Evolutionary conservation across 768 basidiomycete species (phyloP).

Genomic region (Panaeolus cyanescens): DNA sequence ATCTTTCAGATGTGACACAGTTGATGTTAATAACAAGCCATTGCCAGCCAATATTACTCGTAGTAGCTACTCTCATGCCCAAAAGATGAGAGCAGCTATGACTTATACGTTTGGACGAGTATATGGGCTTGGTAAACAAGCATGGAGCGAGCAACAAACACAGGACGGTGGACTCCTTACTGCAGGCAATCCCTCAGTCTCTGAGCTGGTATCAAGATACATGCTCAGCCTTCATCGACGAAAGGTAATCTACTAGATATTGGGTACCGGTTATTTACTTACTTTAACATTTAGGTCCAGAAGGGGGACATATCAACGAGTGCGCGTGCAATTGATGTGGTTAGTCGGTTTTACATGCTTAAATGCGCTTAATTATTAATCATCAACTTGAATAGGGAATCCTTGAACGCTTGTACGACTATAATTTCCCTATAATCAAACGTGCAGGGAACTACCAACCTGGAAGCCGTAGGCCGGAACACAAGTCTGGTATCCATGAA

Average conservation of each 20-base stretch:
- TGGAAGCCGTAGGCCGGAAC: no score
- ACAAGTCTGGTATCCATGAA: no score
- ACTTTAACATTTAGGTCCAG: slow-evolving; percentile 7
- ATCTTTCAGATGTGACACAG: slow-evolving; percentile 13
- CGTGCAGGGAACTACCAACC: no score
- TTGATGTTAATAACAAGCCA: slow-evolving; percentile 9
- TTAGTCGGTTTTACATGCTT: not conserved
- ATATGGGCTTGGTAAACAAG: slow-evolving; percentile 21
- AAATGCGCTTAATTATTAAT: not conserved
- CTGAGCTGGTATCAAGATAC: slow-evolving; percentile 14
- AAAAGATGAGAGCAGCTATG: slow-evolving; percentile 35
- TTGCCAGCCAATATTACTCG: slow-evolving; percentile 3
- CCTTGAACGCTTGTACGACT: slow-evolving; percentile 12
- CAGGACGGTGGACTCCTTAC: not conserved
- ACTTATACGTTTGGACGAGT: slow-evolving; percentile 30
- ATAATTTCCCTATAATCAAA: no score
- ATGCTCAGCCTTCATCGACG: slow-evolving; percentile 16
- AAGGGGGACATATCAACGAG: slow-evolving; percentile 14
- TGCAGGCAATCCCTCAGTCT: slow-evolving; percentile 17
- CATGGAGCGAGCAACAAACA: slow-evolving; percentile 23
- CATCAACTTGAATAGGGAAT: slow-evolving; percentile 7
- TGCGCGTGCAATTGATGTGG: slow-evolving; percentile 14
- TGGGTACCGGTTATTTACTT: not conserved
- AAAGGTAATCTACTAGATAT: not conserved
- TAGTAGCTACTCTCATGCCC: slow-evolving; percentile 31